Conservation (phyloP, 1,284 basidiomycete genomes). For the Acaromyces ingoldii region DNA sequence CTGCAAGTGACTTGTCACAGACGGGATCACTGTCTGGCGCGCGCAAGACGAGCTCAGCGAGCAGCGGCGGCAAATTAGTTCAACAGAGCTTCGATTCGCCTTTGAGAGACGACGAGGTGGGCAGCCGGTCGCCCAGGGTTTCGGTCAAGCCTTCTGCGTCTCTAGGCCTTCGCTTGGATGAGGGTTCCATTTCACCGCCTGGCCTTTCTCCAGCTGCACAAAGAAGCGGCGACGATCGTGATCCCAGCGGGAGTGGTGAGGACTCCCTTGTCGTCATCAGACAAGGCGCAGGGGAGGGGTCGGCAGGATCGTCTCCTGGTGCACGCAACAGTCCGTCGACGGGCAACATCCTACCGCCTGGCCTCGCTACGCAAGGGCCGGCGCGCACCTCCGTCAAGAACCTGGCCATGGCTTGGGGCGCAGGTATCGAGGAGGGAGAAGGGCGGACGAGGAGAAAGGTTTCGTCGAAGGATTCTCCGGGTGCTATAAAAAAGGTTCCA, state of each 20-base stretch:
- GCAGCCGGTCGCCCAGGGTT: too few relatives aligned
- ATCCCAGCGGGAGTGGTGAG: not conserved
- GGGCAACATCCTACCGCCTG: too few relatives aligned
- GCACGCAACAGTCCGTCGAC: too few relatives aligned
- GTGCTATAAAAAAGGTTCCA: not conserved
- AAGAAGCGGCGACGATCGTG: not conserved
- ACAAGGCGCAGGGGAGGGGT: too few relatives aligned
- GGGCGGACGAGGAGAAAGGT: slow-evolving; percentile 35
- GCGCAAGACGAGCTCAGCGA: too few relatives aligned
- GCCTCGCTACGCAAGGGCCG: slow-evolving; percentile 43
- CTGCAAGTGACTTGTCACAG: slow-evolving; percentile 1
- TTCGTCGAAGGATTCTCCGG: slow-evolving; percentile 2
- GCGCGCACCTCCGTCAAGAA: slow-evolving; percentile 49
- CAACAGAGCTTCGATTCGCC: too few relatives aligned
- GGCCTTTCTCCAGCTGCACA: not conserved
- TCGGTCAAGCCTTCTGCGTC: too few relatives aligned
- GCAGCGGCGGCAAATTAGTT: too few relatives aligned
- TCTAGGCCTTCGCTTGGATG: too few relatives aligned
- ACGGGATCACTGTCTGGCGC: not conserved
- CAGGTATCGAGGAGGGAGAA: slow-evolving; percentile 32
- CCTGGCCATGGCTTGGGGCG: slow-evolving; percentile 48
- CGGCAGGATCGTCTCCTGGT: too few relatives aligned
- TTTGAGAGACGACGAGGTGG: too few relatives aligned
- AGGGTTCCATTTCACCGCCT: not conserved
- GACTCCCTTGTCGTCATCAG: too few relatives aligned